Evolutionary conservation across 1,139 yeast genomes (phyloP), one percentile per base, ranked within the genome.

Genomic region (Entelexis sorbosivorans): DNA sequence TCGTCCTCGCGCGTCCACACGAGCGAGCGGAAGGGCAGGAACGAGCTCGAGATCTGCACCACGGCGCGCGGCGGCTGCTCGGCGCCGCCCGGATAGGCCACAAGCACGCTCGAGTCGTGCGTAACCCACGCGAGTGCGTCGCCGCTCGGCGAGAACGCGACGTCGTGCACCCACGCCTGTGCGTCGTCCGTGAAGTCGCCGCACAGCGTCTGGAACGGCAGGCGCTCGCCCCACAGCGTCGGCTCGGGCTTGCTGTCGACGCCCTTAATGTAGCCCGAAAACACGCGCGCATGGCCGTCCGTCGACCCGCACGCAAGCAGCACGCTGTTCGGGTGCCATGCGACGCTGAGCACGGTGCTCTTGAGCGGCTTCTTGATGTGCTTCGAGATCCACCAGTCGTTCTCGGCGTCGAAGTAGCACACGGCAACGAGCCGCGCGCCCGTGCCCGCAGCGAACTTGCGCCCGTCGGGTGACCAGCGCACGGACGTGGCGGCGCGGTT

Each of bases 301-400:
- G 96, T 85, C 26, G 96, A 88, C 16, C 97, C 98, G 49, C 85
- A 76, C 3, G 95, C 94, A 58, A 93, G 73, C 56, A 93, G 73
- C 19, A 91, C 94, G 60, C 82, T 83, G 68, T 93, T 93, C 54
- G 89, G 91, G 66, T 93, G 98, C 99, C 99, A 93, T 56, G 82
- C 83, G 50, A 91, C 74, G 43, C 85, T 76, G 59, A 91, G 76
- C 60, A 91, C 77, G 40, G 97, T 87, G 11, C 96, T 85, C 65
- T 84, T 82, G 61, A 89, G 74, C 17, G 96, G 96, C 69, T 86
- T 87, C 73, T 88, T 88, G 69, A 93, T 68, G 70, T 91, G 98
- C 69, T 89, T 91, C 20, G 97, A 87, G 49, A 91, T 89, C 99
- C 99, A 93, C 99, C 99, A 93, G 66, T 93, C 95, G 67, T 91